A percentile compares a stretch with the other conserved stretches of the same genome.
These are phyloP conservation scores for Penicillium roqueforti DNA, from an alignment of 495 filamentous ascomycete species.

Conservation along the genomic window DNA sequence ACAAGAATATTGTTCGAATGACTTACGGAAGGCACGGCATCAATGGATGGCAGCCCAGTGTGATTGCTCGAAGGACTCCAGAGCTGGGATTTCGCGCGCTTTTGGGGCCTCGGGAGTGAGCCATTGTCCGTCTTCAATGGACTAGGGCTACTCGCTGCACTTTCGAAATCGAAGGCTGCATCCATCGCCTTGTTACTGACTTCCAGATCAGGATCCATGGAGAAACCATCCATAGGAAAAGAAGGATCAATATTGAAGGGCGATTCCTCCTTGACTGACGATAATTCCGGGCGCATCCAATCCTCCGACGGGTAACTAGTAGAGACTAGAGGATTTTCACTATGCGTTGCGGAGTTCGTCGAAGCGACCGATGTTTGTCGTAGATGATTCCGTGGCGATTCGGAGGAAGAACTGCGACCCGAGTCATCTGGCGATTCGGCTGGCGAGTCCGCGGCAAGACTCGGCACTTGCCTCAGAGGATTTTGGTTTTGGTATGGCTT, in stretches of 20 bases:
- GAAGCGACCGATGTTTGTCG: constrained; percentile 40
- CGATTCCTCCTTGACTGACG: constrained; percentile 38
- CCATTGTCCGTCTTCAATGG: constrained; percentile 39
- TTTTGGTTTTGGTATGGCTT: constrained; percentile 34
- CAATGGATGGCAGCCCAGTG: constrained; percentile 9
- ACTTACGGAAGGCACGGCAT: constrained; percentile 34
- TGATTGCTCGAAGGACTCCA: constrained; percentile 25
- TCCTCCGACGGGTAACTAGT: constrained; percentile 35
- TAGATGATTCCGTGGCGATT: constrained; percentile 41
- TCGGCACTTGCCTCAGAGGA: constrained; percentile 32
- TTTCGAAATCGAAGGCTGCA: constrained; percentile 65
- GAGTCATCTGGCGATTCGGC: constrained; percentile 44
- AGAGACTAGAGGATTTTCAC: constrained; percentile 37
- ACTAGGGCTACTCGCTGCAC: constrained; percentile 62
- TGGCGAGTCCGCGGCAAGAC: constrained; percentile 38
- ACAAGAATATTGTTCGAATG: neutral
- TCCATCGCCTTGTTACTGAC: constrained; percentile 60
- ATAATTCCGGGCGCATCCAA: constrained; percentile 41
- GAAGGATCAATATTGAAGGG: constrained; percentile 39
- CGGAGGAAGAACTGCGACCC: constrained; percentile 42
- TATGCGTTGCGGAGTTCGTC: constrained; percentile 38
- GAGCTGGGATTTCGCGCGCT: constrained; percentile 25
- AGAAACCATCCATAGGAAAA: constrained; percentile 31
- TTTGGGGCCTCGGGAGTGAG: constrained; percentile 22
- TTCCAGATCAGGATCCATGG: constrained; percentile 44